Evolutionary conservation across 257 asterid species (phyloP).

Genomic region (Verbascum thapsus): DNA sequence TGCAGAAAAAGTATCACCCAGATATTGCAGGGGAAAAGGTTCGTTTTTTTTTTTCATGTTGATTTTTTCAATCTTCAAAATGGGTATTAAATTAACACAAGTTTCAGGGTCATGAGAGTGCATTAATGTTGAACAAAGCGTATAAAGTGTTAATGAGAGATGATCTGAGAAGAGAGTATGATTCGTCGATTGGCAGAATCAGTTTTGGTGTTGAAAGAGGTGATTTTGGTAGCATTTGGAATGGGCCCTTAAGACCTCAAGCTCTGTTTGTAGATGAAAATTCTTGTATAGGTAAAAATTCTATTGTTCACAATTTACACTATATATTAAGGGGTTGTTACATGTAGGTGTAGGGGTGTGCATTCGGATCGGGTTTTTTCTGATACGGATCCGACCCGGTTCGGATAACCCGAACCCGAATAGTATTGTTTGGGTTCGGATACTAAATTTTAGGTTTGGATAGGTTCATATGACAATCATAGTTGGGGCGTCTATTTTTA

Average conservation of each 20-base stretch:
- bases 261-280: conserved; percentile 65
- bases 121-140: conserved; percentile 57
- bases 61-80: not conserved
- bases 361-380: no score
- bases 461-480: no score
- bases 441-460: no score
- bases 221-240: conserved; percentile 48
- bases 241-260: conserved; percentile 51
- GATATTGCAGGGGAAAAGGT: conserved; percentile 70
- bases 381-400: no score
- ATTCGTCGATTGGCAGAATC: conserved; percentile 37
- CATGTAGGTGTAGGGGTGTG: no score
- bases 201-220: conserved; percentile 22
- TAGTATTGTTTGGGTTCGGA: no score
- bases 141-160: conserved; percentile 46
- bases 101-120: conserved; percentile 58
- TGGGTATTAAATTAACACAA: not conserved
- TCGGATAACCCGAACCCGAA: no score
- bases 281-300: conserved; percentile 49
- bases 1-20: conserved; percentile 63
- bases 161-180: conserved; percentile 46
- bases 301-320: not conserved
- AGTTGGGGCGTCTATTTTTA: no score
- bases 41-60: not conserved
- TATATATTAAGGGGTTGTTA: no score